These are phyloP conservation scores for Hirschfeldia incana DNA, from an alignment of 345 rosid genomes.

Conservation along the genomic window DNA sequence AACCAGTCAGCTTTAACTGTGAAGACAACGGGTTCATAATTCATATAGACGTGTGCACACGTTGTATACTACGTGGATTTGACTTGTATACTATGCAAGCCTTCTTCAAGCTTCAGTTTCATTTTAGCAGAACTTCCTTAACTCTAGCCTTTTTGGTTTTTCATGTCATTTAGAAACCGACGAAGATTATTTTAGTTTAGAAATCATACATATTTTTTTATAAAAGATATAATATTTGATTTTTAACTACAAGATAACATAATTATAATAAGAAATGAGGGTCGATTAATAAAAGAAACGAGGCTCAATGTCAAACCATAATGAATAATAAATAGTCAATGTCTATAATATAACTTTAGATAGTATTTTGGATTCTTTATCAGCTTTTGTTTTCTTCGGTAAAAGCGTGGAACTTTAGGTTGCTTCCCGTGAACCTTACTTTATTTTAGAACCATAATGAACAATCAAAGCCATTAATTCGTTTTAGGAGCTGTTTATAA, in stretches of 20 bases:
- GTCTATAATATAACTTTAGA: conserved; percentile 4
- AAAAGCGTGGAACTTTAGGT: conserved; percentile 29
- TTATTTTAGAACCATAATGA: too few species aligned
- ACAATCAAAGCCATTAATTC: not conserved
- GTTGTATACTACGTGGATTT: conserved; percentile 55
- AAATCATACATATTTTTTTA: not conserved
- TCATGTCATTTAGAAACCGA: conserved; percentile 23
- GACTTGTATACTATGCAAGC: conserved; percentile 45
- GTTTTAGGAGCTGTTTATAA: not conserved
- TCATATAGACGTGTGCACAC: conserved; percentile 53
- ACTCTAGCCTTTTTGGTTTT: conserved; percentile 1
- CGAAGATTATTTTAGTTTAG: not conserved
- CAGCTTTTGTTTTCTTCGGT: not conserved
- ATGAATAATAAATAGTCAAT: conserved; percentile 17
- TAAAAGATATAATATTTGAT: not conserved
- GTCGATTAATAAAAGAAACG: conserved; percentile 6
- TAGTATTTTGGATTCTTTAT: conserved; percentile 10
- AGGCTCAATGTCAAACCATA: conserved; percentile 27
- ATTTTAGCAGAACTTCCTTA: not conserved
- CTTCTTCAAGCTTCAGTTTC: conserved; percentile 5
- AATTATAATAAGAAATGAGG: conserved; percentile 14
- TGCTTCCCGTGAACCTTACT: conserved; percentile 34
- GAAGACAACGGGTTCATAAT: not conserved
- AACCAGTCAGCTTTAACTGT: conserved; percentile 19
- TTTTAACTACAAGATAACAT: conserved; percentile 25